A percentile compares a stretch with the other conserved stretches of the same genome.
These are phyloP conservation scores for Saxispiralis lemnorum DNA, from an alignment of 495 filamentous ascomycete genomes.

Conservation along the genomic window DNA sequence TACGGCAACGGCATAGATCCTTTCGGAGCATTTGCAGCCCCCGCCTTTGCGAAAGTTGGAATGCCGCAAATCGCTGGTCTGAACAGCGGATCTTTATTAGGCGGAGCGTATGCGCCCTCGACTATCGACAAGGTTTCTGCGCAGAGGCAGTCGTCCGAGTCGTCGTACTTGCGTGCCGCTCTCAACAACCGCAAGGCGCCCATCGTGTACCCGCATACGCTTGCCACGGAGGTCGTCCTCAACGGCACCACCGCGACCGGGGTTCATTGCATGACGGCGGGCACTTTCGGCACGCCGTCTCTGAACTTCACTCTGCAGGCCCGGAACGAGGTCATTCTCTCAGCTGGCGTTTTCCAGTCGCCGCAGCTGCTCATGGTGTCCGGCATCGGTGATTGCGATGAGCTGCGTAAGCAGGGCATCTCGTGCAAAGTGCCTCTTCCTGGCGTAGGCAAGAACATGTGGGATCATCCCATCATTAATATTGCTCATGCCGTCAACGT, in stretches of 20 bases:
- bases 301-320: conserved; percentile 28
- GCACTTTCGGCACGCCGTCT: conserved; percentile 3
- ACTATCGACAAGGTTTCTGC: conserved; percentile 24
- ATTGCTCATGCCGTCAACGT: conserved; percentile 9
- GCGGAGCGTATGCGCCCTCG: conserved; percentile 17
- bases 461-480: conserved; percentile 16
- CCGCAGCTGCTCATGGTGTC: conserved; percentile 18
- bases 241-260: conserved; percentile 30
- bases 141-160: conserved; percentile 25
- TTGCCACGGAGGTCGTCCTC: conserved; percentile 31
- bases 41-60: conserved; percentile 25
- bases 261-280: conserved; percentile 26
- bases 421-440: conserved; percentile 3
- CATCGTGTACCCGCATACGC: conserved; percentile 24
- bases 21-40: conserved; percentile 25
- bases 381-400: conserved; percentile 14
- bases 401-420: conserved; percentile 7
- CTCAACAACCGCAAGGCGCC: conserved; percentile 15
- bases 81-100: conserved; percentile 20
- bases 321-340: conserved; percentile 38
- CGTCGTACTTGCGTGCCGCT: conserved; percentile 25
- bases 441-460: conserved; percentile 20
- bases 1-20: conserved; percentile 33
- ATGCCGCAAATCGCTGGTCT: conserved; percentile 19
- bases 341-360: conserved; percentile 28